These are phyloP conservation scores for Colletotrichum tofieldiae DNA, from an alignment of 2,329 filamentous ascomycete genomes.

Conservation along the genomic window DNA sequence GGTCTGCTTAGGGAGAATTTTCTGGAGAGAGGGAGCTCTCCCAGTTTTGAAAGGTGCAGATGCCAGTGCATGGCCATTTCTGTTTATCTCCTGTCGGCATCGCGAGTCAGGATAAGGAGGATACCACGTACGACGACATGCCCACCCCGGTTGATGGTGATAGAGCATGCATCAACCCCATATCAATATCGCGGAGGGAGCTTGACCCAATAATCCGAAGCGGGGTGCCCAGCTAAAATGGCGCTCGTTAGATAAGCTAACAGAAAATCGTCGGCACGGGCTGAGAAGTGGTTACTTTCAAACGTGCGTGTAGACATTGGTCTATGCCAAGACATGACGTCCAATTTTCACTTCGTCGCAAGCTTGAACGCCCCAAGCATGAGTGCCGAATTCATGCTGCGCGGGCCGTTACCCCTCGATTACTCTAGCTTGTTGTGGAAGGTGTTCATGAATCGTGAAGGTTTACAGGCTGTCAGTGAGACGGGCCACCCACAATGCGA, in stretches of 20 bases:
- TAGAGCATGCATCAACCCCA: constrained; percentile 21
- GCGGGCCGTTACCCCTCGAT: constrained; percentile 7
- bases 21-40: background rate
- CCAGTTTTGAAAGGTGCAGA: background rate
- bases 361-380: constrained; percentile 4
- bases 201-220: background rate
- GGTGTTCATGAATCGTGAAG: constrained; percentile 33
- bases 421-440: constrained; percentile 23
- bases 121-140: constrained; percentile 12
- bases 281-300: background rate
- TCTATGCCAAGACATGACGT: background rate
- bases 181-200: background rate
- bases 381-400: constrained; percentile 2
- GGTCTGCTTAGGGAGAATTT: too few relatives aligned
- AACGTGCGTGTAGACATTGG: too few relatives aligned
- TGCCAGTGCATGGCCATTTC: background rate
- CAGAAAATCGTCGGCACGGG: background rate
- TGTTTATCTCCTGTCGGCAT: constrained; percentile 26
- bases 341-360: background rate
- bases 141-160: constrained; percentile 13
- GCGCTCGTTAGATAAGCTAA: background rate
- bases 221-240: too few relatives aligned
- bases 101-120: constrained; percentile 30
- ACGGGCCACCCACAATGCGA: background rate
- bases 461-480: background rate